Base-by-base conservation (phyloP, 345 rosid species). In the Eucalyptus erythrocorys region DNA sequence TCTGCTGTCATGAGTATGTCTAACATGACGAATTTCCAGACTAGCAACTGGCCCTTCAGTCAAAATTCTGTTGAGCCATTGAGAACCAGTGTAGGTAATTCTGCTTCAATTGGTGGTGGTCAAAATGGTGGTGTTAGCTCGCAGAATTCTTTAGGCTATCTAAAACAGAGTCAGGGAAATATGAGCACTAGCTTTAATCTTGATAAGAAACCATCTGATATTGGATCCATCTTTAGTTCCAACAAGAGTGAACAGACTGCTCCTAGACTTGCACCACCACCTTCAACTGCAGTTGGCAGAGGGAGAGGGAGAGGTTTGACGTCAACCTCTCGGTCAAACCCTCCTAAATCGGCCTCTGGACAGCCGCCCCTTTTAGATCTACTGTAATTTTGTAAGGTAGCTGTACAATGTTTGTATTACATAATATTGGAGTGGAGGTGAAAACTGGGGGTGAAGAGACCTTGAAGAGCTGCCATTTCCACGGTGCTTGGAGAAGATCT, bases 221-320 rank as follows among this genome's bases (percentile, higher is more conserved):
- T 96, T 49, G 95, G 94, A 49, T 96, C 99, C 49, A 95, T 95
- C 90, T 96, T 95, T 88, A 87, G 94, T 93, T 92, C 97, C 66
- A 93, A 91, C 93, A 95, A 92, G 91, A 93, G 92, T 8, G 96
- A 92, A 48, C 93, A 91, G 71, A 42, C 94, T 6, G 96, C 99
- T 48, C 93, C 93, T 48, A 96, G 92, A 92, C 97, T 98, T 79
- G 98, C 99, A 26, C 98, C 99, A 4, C 99, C 99, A 13, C 99
- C 99, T 32, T 93, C 91, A 76, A 85, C 91, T 88, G 96, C 95
- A 27, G 96, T 94, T 86, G 97, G 97, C 82, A 92, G 97, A 91
- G 99, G 99, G 85, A 93, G 98, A 85, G 94, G 94, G 53, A 91
- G 93, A 90, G 97, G 98, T 30, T 91, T 94, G 85, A 96, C 89